These are phyloP conservation scores for Pezicula rhizophila DNA, from an alignment of 2,329 filamentous ascomycete species.

Conservation along the genomic window DNA sequence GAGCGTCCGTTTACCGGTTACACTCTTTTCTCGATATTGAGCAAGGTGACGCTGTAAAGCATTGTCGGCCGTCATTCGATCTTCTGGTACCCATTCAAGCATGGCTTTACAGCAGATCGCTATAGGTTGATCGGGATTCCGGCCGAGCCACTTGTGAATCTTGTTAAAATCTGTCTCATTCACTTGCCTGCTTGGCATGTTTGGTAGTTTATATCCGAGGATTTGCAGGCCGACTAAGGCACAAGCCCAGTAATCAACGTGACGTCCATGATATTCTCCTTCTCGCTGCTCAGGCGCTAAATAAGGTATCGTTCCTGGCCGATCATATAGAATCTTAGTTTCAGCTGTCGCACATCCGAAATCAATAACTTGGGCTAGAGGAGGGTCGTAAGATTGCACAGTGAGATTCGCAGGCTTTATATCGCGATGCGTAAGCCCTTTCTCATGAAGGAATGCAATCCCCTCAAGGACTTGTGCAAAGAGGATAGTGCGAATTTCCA, in stretches of 20 bases:
- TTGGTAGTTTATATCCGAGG: too few species aligned
- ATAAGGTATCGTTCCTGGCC: conserved; percentile 16
- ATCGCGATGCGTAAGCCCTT: conserved; percentile 15
- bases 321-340: conserved; percentile 11
- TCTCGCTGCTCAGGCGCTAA: conserved; percentile 15
- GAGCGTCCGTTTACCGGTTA: too few species aligned
- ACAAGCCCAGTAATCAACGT: conserved; percentile 15
- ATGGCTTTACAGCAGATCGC: conserved; percentile 5
- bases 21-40: too few species aligned
- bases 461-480: conserved; percentile 16
- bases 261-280: conserved; percentile 7
- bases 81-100: conserved; percentile 1
- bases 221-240: conserved; percentile 10
- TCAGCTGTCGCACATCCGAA: conserved; percentile 15
- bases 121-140: conserved; percentile 2
- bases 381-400: conserved; percentile 14
- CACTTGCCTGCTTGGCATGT: neutral
- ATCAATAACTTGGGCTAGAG: conserved; percentile 16
- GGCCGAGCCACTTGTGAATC: conserved; percentile 3
- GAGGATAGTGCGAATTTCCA: conserved; percentile 7
- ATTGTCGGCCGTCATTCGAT: conserved; percentile 3
- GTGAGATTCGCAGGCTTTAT: conserved; percentile 16
- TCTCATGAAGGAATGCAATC: conserved; percentile 13
- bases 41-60: too few species aligned
- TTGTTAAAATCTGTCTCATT: neutral